Base-by-base conservation (phyloP, 2,329 filamentous ascomycete species). In the Penicillium vulpinum region DNA sequence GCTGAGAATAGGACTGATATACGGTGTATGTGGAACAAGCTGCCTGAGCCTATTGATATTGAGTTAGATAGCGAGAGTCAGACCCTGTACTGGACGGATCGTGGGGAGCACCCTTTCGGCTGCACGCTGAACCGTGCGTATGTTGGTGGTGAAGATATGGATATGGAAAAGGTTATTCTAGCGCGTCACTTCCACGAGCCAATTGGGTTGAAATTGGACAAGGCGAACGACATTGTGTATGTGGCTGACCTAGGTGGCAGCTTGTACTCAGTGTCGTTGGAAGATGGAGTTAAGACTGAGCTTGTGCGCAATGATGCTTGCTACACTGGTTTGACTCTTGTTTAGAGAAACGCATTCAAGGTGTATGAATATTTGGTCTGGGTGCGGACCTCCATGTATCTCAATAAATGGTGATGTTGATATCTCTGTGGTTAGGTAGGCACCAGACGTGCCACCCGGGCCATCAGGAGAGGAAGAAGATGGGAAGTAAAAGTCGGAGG, bases 71-170 rank as follows among this genome's bases (percentile, higher is more conserved):
- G 77, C 13, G 69, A 73, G 0, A 65, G 67, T 3, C 66, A 75
- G 28, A 72, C 67, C 1, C 70, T 87, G 26, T 87, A 83, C 67
- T 87, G 84, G 85, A 85, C 84, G 0, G 85, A 87, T 60, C 75
- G 85, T 0, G 85, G 84, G 4, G 84, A 87, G 60, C 68, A 80
- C 1, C 84, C 84, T 0, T 65, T 70, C 9, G 84, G 84, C 0
- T 85, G 84, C 64, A 78, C 78, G 11, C 59, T 87, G 56, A 83
- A 85, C 64, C 67, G 74, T 6, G 71, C 71, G 1, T 56, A 58
- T 49, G 45, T 65, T 11, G 56, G 57, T 11, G 57, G 51, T 26
- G 55, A 58, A 22, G 48, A 35, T 0, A 41, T 50, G 31, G 55
- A 55, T 40, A 46, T 49, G 28, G 29, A 61, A 21, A 61, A 62